Conservation (phyloP, 352 stramenopile genomes). For the Halophytophthora polymorphica region DNA sequence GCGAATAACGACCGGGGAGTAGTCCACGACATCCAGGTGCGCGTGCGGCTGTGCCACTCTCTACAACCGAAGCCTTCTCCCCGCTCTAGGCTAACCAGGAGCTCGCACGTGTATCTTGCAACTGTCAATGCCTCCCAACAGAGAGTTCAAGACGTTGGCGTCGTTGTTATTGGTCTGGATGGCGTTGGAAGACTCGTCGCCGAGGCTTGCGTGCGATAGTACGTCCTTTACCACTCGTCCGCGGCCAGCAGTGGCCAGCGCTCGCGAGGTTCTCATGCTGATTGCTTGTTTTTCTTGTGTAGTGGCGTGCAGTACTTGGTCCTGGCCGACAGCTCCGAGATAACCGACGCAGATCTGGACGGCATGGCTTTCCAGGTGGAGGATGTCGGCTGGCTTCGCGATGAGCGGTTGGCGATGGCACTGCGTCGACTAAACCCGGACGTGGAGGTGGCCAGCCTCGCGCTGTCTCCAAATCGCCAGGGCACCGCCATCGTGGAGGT, state of each 20-base stretch:
- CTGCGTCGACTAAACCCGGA: constrained; percentile 32
- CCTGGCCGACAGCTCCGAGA: constrained; percentile 25
- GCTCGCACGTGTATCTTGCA: no score
- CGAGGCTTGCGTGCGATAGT: constrained; percentile 45
- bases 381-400: constrained; percentile 29
- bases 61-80: not conserved
- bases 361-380: constrained; percentile 29
- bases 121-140: constrained; percentile 3
- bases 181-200: constrained; percentile 37
- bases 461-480: constrained; percentile 8
- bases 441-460: constrained; percentile 17
- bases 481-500: not conserved
- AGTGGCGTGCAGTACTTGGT: constrained; percentile 42
- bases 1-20: constrained; percentile 51
- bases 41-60: not conserved
- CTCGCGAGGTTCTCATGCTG: not conserved
- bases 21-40: constrained; percentile 37
- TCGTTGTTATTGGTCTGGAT: constrained; percentile 42
- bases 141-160: constrained; percentile 29
- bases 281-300: not conserved
- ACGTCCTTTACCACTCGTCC: constrained; percentile 4
- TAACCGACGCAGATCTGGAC: constrained; percentile 30
- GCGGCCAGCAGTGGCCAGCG: no score
- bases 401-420: constrained; percentile 21
- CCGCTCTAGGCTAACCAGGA: not conserved